phyloP scores from a whole-genome alignment of 345 rosid species.

The Anacardium occidentale region DNA sequence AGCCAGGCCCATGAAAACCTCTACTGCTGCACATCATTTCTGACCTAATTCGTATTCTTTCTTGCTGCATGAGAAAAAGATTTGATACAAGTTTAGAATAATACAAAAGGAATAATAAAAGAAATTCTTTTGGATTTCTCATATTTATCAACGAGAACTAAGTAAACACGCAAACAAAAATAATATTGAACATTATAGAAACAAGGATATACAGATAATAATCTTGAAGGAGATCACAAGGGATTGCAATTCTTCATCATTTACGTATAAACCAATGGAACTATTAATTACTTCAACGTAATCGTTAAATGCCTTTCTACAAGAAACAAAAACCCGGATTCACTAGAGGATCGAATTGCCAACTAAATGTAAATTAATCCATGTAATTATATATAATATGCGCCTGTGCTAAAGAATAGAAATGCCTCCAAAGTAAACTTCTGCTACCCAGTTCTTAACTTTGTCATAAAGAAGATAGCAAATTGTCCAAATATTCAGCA shows the following conservation, averaged over 20 bases:
- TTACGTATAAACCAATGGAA: not conserved
- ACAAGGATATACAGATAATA: not conserved
- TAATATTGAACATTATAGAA: no score
- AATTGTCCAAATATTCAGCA: slow-evolving; percentile 61
- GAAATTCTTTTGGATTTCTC: no score
- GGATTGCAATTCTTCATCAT: not conserved
- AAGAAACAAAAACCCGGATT: slow-evolving; percentile 2
- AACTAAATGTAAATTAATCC: slow-evolving; percentile 1
- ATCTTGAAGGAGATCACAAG: not conserved
- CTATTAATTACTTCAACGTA: not conserved
- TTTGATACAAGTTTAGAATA: not conserved
- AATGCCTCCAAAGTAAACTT: not conserved
- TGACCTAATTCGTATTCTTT: not conserved
- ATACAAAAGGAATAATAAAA: not conserved
- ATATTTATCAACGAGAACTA: no score
- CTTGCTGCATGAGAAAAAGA: not conserved
- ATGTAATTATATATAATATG: not conserved
- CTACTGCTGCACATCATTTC: no score
- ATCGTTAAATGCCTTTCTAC: not conserved
- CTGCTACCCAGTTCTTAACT: not conserved
- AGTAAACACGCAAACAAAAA: no score
- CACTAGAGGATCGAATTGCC: not conserved
- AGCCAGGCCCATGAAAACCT: no score
- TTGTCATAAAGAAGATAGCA: slow-evolving; percentile 54
- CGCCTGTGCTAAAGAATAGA: no score